Base-by-base conservation (phyloP, 495 filamentous ascomycete species). In the Copromyces sp. region DNA sequence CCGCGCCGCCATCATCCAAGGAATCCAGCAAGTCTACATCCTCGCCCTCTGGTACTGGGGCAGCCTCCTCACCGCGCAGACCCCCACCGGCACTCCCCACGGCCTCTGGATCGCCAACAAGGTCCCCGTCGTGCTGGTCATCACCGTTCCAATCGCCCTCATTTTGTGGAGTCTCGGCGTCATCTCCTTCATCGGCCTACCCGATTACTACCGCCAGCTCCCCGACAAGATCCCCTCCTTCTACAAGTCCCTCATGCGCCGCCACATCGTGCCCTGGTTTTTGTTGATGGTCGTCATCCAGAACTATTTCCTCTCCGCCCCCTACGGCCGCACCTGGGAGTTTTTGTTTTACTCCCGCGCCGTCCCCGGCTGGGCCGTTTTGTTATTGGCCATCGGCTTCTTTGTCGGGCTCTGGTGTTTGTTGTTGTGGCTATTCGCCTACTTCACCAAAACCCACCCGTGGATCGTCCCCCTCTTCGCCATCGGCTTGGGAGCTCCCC, bases 401-500 rank as follows among this genome's bases (percentile, higher is more conserved):
- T 90, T 90, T 78, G 79, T 88, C 69, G 70, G 83, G 41, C 68
- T 90, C 69, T 91, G 89, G 89, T 78, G 81, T 14, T 75, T 75
- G 12, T 37, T 84, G 0, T 82, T 90, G 29, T 74, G 73, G 39
- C 70, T 84, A 68, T 88, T 90, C 71, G 76, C 83, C 12, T 71
- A 75, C 70, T 77, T 87, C 4, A 84, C 84, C 24, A 86, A 83
- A 69, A 81, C 80, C 24, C 89, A 90, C 80, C 82, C 81, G 9
- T 90, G 89, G 89, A 85, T 90, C 71, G 76, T 90, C 17, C 89
- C 89, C 39, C 85, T 90, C 73, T 90, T 90, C 76, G 89, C 88
- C 20, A 83, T 90, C 72, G 87, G 88, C 68, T 82, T 91, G 9
- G 86, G 87, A 9, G 85, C 86, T 0, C 89, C 89, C 0, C 81